A percentile compares a stretch with the other conserved stretches of the same genome.
These are phyloP conservation scores for Scenedesmus sp. DNA, from an alignment of 163 green algal species.

Conservation along the genomic window DNA sequence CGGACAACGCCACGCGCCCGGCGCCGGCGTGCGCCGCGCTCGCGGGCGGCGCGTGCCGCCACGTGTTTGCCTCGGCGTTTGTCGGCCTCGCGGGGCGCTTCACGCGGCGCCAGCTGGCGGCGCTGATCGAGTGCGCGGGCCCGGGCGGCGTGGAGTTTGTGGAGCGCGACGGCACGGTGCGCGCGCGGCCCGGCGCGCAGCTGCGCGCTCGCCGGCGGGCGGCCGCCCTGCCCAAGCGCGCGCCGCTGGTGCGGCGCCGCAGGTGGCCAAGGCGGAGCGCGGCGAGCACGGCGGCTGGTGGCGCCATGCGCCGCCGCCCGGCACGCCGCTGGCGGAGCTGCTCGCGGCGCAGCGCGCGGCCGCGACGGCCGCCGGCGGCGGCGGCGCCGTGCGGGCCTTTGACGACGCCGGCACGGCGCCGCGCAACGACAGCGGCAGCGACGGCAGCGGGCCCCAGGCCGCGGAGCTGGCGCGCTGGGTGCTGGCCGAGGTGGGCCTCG, in stretches of 20 bases:
- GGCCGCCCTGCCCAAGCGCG: too few relatives aligned
- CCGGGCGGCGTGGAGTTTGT: constrained; percentile 12
- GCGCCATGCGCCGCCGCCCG: neutral
- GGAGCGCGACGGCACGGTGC: constrained; percentile 14
- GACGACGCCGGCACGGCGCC: too few relatives aligned
- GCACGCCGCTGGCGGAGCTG: constrained; percentile 7
- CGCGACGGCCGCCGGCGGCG: too few relatives aligned
- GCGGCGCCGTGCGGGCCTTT: too few relatives aligned
- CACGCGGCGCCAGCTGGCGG: neutral
- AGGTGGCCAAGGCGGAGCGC: constrained; percentile 27
- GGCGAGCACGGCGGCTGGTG: neutral
- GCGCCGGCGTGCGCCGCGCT: too few relatives aligned
- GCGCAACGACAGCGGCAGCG: too few relatives aligned
- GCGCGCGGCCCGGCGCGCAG: neutral
- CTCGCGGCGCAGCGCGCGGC: too few relatives aligned
- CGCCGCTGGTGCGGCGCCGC: too few relatives aligned
- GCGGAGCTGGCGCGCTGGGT: constrained; percentile 16
- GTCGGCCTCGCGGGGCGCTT: constrained; percentile 3
- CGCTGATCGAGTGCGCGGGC: constrained; percentile 19
- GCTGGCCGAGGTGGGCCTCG: constrained; percentile 24
- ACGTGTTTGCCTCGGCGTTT: neutral
- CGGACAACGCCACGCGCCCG: neutral
- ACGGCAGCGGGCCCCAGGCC: neutral
- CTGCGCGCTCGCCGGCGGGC: too few relatives aligned
- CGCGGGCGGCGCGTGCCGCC: neutral